Evolutionary conservation across 441 rosid genomes (phyloP).

Genomic region (Melastoma candidum): DNA sequence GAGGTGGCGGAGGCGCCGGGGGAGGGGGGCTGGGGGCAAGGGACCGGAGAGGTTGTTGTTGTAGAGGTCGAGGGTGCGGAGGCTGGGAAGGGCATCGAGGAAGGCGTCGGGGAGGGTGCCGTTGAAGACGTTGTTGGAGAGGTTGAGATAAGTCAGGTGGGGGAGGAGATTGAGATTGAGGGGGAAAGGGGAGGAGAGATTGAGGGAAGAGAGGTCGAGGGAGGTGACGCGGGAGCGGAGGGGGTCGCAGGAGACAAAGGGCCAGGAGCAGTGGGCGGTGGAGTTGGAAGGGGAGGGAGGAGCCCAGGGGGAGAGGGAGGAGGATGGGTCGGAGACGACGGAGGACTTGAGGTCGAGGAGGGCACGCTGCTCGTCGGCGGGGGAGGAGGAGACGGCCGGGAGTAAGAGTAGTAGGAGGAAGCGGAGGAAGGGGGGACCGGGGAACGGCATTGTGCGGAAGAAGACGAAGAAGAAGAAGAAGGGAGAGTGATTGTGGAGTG

Average conservation of each 20-base stretch:
- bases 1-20: slow-evolving; percentile 53
- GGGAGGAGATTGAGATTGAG: slow-evolving; percentile 48
- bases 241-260: slow-evolving; percentile 3
- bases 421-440: slow-evolving; percentile 1
- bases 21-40: slow-evolving; percentile 54
- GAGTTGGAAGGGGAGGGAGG: neutral
- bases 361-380: slow-evolving; percentile 50
- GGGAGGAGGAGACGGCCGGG: slow-evolving; percentile 19
- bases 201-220: slow-evolving; percentile 54
- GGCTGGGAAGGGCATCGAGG: slow-evolving; percentile 41
- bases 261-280: slow-evolving; percentile 9
- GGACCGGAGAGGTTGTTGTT: slow-evolving; percentile 80
- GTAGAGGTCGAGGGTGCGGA: slow-evolving; percentile 76
- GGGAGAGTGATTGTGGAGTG: neutral
- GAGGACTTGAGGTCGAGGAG: slow-evolving; percentile 65
- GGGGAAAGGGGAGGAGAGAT: slow-evolving; percentile 62
- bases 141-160: slow-evolving; percentile 51
- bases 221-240: slow-evolving; percentile 48
- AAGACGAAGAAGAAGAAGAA: neutral
- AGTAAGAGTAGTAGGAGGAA: neutral
- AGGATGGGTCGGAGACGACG: slow-evolving; percentile 50
- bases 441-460: slow-evolving; percentile 13
- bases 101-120: slow-evolving; percentile 47
- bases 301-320: slow-evolving; percentile 5
- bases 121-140: slow-evolving; percentile 59